A percentile compares a stretch with the other conserved stretches of the same genome.
Evolutionary conservation across 2,329 filamentous ascomycete species (phyloP).

Genomic region (Coniella lustricola): DNA sequence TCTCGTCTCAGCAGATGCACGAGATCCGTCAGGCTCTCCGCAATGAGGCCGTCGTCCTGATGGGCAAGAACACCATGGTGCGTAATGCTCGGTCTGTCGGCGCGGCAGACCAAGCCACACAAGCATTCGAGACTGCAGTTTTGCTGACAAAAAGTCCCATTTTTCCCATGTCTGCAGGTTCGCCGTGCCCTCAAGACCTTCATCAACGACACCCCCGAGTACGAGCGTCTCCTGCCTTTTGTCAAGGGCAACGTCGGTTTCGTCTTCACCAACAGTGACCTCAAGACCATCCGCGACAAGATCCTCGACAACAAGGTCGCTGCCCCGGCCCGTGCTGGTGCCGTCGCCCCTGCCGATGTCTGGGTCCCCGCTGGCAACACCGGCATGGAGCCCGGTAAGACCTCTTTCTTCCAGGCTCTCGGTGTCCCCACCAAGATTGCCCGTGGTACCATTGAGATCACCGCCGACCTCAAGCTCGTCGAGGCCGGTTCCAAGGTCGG

Average conservation of each 20-base stretch:
- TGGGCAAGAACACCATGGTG: conserved; percentile 99
- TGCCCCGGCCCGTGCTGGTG: conserved; percentile 95
- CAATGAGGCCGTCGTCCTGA: conserved; percentile 87
- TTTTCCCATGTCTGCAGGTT: conserved; percentile 47
- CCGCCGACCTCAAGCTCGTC: conserved; percentile 93
- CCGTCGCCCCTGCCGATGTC: conserved; percentile 87
- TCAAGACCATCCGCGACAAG: conserved; percentile 88
- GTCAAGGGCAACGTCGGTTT: conserved; percentile 98
- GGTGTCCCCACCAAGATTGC: conserved; percentile 99
- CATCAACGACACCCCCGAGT: conserved; percentile 83
- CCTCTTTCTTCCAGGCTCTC: conserved; percentile 99
- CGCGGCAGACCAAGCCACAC: background rate
- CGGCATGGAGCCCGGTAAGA: conserved; percentile 99
- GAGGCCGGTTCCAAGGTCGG: conserved; percentile 91
- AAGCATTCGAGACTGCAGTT: background rate
- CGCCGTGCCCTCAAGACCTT: conserved; percentile 97
- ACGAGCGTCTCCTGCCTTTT: conserved; percentile 92
- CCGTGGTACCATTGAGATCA: conserved; percentile 99
- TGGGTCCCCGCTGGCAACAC: conserved; percentile 97
- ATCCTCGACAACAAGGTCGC: conserved; percentile 96
- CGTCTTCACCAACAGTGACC: conserved; percentile 97
- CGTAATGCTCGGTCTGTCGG: conserved; percentile 20
- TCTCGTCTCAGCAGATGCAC: conserved; percentile 99
- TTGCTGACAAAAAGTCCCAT: background rate
- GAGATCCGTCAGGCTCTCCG: conserved; percentile 94